Percentiles rank a stretch among this genome's conserved stretches.
Evolutionary conservation across 495 filamentous ascomycete genomes (phyloP).

Genomic region (Penicillium fimorum): DNA sequence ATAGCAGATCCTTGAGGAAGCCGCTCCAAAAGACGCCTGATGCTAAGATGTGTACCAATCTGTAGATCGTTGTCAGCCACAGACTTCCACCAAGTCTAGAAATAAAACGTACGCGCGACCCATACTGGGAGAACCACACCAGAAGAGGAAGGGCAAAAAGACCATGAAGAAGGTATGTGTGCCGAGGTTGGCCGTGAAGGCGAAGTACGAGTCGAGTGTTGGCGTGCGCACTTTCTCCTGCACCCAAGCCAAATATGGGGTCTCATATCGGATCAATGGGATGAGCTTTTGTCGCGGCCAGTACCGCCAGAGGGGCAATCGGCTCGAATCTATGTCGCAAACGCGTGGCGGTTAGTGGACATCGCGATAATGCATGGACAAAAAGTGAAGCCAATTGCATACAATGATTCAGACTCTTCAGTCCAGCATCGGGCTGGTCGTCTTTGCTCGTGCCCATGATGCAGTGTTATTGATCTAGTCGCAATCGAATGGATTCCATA

Average conservation of each 20-base stretch:
- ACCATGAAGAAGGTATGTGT: slow-evolving; percentile 99
- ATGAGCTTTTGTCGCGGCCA: slow-evolving; percentile 74
- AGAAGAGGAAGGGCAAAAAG: slow-evolving; percentile 87
- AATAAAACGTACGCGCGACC: slow-evolving; percentile 69
- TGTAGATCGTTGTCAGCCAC: slow-evolving; percentile 32
- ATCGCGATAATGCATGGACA: slow-evolving; percentile 1
- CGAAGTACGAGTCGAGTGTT: slow-evolving; percentile 89
- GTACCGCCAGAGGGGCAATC: slow-evolving; percentile 88
- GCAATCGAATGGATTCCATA: slow-evolving; percentile 26
- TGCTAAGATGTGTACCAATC: slow-evolving; percentile 85
- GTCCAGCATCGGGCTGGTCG: slow-evolving; percentile 63
- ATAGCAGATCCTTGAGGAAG: slow-evolving; percentile 90
- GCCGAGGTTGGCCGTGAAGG: slow-evolving; percentile 92
- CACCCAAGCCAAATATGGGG: slow-evolving; percentile 82
- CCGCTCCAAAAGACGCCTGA: slow-evolving; percentile 90
- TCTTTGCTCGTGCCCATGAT: slow-evolving; percentile 38
- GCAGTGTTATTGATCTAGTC: slow-evolving; percentile 25
- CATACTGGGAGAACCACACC: slow-evolving; percentile 80
- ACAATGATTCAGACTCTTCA: slow-evolving; percentile 77
- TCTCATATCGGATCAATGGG: slow-evolving; percentile 90
- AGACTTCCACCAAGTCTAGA: not conserved
- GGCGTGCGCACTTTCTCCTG: slow-evolving; percentile 78
- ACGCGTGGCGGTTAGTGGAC: slow-evolving; percentile 10
- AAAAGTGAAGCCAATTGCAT: slow-evolving; percentile 26
- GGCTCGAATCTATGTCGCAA: slow-evolving; percentile 64